A percentile compares a stretch with the other conserved stretches of the same genome.
phyloP scores from a whole-genome alignment of 768 basidiomycete species.

The Cystoderma amianthinum region DNA sequence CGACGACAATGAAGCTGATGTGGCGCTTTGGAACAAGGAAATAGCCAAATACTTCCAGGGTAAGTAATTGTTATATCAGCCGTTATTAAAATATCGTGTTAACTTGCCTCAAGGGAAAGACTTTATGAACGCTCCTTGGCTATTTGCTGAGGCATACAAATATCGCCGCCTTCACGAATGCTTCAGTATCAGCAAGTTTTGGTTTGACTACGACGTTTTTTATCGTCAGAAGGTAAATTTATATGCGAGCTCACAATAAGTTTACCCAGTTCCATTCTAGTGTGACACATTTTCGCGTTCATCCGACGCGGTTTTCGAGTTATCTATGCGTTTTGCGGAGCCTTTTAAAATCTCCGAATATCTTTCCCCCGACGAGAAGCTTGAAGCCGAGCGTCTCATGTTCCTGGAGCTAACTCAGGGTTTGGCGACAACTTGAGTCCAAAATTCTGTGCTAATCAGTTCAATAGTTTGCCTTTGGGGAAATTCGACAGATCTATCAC shows the following conservation, averaged over 20 bases:
- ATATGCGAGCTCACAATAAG: conserved; percentile 5
- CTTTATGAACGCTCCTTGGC: conserved; percentile 95
- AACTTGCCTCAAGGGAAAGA: conserved; percentile 70
- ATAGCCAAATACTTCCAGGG: conserved; percentile 93
- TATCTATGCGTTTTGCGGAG: conserved; percentile 86
- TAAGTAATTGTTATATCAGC: no score
- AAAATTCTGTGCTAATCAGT: background rate
- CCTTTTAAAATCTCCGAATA: conserved; percentile 62
- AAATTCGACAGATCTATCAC: conserved; percentile 91
- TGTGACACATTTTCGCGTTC: conserved; percentile 97
- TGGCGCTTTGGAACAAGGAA: conserved; percentile 96
- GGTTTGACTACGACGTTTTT: conserved; percentile 90
- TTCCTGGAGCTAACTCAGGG: conserved; percentile 92
- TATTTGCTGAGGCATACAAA: conserved; percentile 94
- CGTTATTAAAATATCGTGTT: no score
- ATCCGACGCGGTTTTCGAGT: conserved; percentile 85
- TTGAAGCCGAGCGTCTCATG: conserved; percentile 76
- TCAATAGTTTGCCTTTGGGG: conserved; percentile 89
- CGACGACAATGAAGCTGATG: conserved; percentile 88
- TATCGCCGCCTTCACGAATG: conserved; percentile 89
- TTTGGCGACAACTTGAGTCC: conserved; percentile 20
- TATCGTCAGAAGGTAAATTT: conserved; percentile 67
- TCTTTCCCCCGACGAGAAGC: conserved; percentile 43
- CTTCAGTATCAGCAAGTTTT: conserved; percentile 87
- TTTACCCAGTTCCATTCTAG: conserved; percentile 21